Conservation (phyloP, 2,329 filamentous ascomycete species). For the Trichoderma koningiopsis region DNA sequence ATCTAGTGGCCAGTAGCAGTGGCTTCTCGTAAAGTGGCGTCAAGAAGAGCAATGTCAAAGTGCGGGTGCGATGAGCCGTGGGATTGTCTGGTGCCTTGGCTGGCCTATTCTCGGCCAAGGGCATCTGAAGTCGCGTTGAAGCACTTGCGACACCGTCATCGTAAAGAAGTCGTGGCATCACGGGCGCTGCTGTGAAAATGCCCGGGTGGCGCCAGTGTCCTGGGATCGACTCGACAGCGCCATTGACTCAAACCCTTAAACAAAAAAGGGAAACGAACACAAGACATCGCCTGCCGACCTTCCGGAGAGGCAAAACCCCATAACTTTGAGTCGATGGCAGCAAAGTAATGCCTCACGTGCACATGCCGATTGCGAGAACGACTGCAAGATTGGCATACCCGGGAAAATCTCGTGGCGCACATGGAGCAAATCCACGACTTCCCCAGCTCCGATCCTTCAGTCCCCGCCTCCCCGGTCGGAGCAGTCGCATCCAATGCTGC, state of each 20-base stretch:
- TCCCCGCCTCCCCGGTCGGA: background rate
- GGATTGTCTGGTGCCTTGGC: background rate
- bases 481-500: background rate
- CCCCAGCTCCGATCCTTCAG: background rate
- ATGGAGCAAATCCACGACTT: background rate
- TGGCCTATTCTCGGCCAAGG: background rate
- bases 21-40: background rate
- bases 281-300: background rate
- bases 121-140: background rate
- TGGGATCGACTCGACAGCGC: background rate
- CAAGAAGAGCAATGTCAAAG: background rate
- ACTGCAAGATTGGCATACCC: background rate
- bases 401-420: slow-evolving; percentile 19
- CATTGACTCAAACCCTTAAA: background rate
- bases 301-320: background rate
- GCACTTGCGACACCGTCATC: background rate
- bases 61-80: slow-evolving; percentile 12
- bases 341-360: slow-evolving; percentile 20
- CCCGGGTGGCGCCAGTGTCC: background rate
- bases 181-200: background rate
- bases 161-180: background rate
- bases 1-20: background rate
- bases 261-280: background rate
- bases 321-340: background rate
- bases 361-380: background rate